Percentiles rank a stretch among this genome's conserved stretches.
Evolutionary conservation across 345 rosid species (phyloP).

Genomic region (Xanthoceras sorbifolium): DNA sequence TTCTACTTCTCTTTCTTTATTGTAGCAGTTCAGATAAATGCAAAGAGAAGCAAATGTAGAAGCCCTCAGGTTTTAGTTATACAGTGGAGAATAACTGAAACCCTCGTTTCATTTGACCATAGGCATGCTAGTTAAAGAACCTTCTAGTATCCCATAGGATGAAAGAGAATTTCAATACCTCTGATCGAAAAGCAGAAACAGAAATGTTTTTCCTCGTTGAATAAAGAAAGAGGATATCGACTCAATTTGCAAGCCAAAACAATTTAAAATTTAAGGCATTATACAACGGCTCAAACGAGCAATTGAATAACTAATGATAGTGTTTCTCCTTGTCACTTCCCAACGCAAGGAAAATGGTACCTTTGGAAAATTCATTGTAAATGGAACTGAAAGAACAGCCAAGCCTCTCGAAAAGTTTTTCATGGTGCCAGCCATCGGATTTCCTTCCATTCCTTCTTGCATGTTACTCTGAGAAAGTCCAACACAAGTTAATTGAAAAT

Average conservation of each 20-base stretch:
- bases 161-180: background rate
- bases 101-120: background rate
- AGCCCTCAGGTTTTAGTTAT: background rate
- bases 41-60: background rate
- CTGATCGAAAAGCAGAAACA: background rate
- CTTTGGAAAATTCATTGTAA: conserved; percentile 79
- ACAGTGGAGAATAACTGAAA: background rate
- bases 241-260: background rate
- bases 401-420: conserved; percentile 61
- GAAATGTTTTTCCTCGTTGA: background rate
- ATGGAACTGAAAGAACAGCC: conserved; percentile 67
- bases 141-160: background rate
- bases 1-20: background rate
- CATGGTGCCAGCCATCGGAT: conserved; percentile 53
- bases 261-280: background rate
- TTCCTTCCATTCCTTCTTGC: conserved; percentile 96
- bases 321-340: background rate
- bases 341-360: conserved; percentile 30
- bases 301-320: background rate
- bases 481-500: conserved; percentile 13
- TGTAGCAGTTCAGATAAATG: background rate
- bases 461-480: conserved; percentile 53
- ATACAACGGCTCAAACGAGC: background rate
- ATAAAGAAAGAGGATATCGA: background rate
- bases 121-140: background rate